Conservation (phyloP, 345 rosid genomes). For the Sisymbrium irio region DNA sequence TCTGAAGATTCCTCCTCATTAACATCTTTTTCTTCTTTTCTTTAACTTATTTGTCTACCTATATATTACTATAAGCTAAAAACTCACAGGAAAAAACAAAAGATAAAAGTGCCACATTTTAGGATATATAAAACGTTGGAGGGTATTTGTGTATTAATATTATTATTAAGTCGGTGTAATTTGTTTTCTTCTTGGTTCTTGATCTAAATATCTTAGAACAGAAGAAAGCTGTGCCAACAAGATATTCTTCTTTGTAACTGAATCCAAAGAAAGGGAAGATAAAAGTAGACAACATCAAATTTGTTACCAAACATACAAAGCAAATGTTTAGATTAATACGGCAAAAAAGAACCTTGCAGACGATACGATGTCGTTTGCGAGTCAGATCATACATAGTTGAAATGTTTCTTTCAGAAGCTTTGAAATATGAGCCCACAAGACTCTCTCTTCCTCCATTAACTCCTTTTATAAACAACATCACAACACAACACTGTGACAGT, state of each 20-base stretch:
- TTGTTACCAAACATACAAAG: neutral
- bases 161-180: neutral
- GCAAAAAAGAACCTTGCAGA: neutral
- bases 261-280: neutral
- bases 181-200: neutral
- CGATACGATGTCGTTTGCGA: neutral
- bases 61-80: neutral
- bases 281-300: neutral
- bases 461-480: neutral
- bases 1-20: neutral
- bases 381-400: neutral
- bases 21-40: neutral
- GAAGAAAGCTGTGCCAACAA: neutral
- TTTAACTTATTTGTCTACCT: slow-evolving; percentile 9
- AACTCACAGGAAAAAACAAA: neutral
- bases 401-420: slow-evolving; percentile 22
- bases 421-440: neutral
- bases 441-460: neutral
- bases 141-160: neutral
- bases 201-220: neutral
- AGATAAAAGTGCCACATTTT: neutral
- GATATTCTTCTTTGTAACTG: neutral
- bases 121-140: neutral
- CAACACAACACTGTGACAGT: slow-evolving; percentile 2
- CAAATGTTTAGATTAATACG: neutral